A percentile compares a stretch with the other conserved stretches of the same genome.
Evolutionary conservation across 345 rosid genomes (phyloP).

Genomic region (Cochlearia excelsa): DNA sequence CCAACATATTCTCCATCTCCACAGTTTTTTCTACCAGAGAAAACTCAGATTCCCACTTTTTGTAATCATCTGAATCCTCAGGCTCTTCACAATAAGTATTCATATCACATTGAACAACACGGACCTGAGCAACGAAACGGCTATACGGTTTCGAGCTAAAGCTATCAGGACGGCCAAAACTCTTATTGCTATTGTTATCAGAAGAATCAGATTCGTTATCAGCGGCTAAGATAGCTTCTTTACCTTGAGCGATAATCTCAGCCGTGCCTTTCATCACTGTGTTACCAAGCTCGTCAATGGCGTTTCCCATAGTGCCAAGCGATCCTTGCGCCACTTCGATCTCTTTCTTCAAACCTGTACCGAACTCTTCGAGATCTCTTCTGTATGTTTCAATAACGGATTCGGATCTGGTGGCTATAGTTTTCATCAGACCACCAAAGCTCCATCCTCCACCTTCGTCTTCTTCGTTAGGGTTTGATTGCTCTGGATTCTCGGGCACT

Average conservation of each 20-base stretch:
- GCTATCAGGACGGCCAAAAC: neutral
- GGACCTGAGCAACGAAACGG: neutral
- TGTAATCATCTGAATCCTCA: neutral
- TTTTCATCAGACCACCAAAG: neutral
- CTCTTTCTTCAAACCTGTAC: neutral
- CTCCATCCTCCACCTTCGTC: neutral
- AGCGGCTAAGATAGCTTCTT: neutral
- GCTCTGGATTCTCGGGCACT: neutral
- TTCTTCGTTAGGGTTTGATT: neutral
- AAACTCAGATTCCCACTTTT: neutral
- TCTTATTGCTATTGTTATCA: neutral
- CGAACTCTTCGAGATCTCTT: neutral
- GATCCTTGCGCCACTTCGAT: neutral
- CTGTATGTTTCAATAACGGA: neutral
- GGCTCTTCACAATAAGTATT: neutral
- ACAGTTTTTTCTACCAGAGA: neutral
- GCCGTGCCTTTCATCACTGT: neutral
- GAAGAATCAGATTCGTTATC: conserved; percentile 1
- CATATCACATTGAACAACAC: neutral
- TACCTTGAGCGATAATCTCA: neutral
- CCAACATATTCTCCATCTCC: neutral
- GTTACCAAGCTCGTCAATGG: neutral
- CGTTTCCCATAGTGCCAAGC: neutral
- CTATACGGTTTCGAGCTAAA: neutral
- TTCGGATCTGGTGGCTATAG: neutral